phyloP scores from a whole-genome alignment of 2,329 filamentous ascomycete genomes.

The Fusarium sp. region DNA sequence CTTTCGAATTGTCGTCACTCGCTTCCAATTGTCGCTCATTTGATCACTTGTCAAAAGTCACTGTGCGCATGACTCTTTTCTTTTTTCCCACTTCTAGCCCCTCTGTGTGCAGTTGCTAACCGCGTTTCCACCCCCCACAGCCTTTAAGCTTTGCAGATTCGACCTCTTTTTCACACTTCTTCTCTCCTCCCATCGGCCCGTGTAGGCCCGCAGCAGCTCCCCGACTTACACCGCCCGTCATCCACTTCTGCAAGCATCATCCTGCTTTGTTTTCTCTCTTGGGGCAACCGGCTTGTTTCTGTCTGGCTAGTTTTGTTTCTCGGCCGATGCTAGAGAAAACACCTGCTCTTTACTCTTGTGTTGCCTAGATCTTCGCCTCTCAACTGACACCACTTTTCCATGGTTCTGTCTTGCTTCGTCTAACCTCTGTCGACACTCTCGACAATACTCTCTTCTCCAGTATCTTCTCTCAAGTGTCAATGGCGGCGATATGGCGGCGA shows the following conservation, averaged over 20 bases:
- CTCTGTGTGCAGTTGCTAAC: slow-evolving; percentile 20
- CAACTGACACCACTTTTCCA: slow-evolving; percentile 18
- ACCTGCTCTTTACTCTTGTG: slow-evolving; percentile 3
- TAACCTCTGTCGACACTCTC: slow-evolving; percentile 15
- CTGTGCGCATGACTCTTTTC: slow-evolving; percentile 26
- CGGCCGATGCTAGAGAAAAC: background rate
- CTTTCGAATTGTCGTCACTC: slow-evolving; percentile 2
- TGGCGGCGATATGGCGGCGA: slow-evolving; percentile 66
- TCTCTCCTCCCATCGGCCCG: slow-evolving; percentile 26
- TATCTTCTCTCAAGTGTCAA: slow-evolving; percentile 49
- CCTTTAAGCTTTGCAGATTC: slow-evolving; percentile 20
- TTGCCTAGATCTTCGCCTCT: background rate
- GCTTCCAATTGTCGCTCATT: slow-evolving; percentile 20
- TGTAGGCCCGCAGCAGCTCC: slow-evolving; percentile 37
- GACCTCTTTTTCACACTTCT: slow-evolving; percentile 24
- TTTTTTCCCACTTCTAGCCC: slow-evolving; percentile 6
- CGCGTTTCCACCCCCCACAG: slow-evolving; percentile 20
- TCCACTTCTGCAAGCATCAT: slow-evolving; percentile 41
- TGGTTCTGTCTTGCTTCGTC: slow-evolving; percentile 19
- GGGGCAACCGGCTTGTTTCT: slow-evolving; percentile 3
- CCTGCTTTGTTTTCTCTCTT: slow-evolving; percentile 15
- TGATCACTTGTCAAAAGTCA: slow-evolving; percentile 12
- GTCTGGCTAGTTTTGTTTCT: slow-evolving; percentile 16
- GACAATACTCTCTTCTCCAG: slow-evolving; percentile 25
- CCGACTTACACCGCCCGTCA: slow-evolving; percentile 44